phyloP scores from a whole-genome alignment of 2,329 filamentous ascomycete genomes.

The Fusarium duplospermum region DNA sequence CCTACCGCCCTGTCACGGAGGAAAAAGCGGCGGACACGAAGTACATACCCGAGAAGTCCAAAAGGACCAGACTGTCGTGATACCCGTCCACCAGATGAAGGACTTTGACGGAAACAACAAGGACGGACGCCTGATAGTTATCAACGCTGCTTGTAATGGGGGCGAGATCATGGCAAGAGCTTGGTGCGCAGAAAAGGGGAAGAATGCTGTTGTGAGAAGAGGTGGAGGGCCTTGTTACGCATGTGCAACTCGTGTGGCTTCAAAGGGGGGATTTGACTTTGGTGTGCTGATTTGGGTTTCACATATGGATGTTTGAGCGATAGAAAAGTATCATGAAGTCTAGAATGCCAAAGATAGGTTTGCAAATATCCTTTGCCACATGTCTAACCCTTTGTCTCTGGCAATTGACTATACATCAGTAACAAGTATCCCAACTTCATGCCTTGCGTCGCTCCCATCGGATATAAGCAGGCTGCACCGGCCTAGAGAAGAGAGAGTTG shows the following conservation, averaged over 20 bases:
- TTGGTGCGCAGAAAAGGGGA: constrained; percentile 13
- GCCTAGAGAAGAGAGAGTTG: constrained; percentile 59
- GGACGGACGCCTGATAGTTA: constrained; percentile 5
- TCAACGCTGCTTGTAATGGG: constrained; percentile 2
- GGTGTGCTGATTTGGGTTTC: background rate
- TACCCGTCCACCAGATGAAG: constrained; percentile 6
- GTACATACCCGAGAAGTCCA: constrained; percentile 1
- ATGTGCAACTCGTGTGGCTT: constrained; percentile 7
- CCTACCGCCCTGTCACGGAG: background rate
- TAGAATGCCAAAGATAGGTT: background rate
- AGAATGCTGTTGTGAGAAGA: constrained; percentile 8
- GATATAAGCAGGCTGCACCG: constrained; percentile 48
- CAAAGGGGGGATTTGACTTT: background rate
- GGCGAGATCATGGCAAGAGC: constrained; percentile 12
- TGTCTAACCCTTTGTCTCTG: background rate
- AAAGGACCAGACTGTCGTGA: background rate
- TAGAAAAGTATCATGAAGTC: background rate
- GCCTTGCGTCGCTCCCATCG: constrained; percentile 48
- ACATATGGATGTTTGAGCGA: background rate
- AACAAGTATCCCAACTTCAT: background rate
- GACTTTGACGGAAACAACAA: background rate
- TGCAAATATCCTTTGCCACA: background rate
- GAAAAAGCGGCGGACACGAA: background rate
- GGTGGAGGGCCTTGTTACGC: constrained; percentile 9
- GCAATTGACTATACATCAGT: background rate